Percentiles rank a stretch among this genome's conserved stretches.
phyloP scores from a whole-genome alignment of 2,329 filamentous ascomycete genomes.

The Ceratocystiopsis sp. region DNA sequence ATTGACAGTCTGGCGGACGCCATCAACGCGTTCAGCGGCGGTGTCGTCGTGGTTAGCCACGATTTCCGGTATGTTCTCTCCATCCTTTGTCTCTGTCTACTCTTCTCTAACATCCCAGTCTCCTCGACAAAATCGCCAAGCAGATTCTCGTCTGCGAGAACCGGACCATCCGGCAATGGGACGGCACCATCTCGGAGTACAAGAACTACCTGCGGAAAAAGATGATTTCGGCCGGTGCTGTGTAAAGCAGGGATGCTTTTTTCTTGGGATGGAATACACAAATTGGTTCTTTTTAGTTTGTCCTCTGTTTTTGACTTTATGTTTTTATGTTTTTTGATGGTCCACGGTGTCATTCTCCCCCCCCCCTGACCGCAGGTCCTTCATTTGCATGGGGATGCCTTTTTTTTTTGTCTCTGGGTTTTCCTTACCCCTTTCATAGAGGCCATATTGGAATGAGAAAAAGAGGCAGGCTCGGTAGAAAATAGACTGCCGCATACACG shows the following conservation, averaged over 20 bases:
- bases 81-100: not conserved
- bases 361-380: too few relatives aligned
- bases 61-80: constrained; percentile 68
- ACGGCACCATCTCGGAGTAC: constrained; percentile 81
- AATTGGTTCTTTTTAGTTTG: not conserved
- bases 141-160: constrained; percentile 99
- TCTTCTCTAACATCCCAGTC: constrained; percentile 29
- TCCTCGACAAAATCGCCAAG: constrained; percentile 98
- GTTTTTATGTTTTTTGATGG: not conserved
- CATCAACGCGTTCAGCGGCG: constrained; percentile 89
- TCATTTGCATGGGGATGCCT: too few relatives aligned
- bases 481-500: too few relatives aligned
- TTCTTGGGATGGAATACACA: not conserved
- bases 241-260: constrained; percentile 35
- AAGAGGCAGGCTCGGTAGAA: too few relatives aligned
- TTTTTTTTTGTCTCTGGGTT: too few relatives aligned
- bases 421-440: too few relatives aligned
- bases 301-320: not conserved
- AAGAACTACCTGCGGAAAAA: constrained; percentile 98
- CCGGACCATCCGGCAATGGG: constrained; percentile 82
- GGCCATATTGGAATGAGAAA: too few relatives aligned
- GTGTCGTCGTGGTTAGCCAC: constrained; percentile 96
- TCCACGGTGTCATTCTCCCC: too few relatives aligned
- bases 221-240: constrained; percentile 79
- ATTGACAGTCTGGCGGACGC: constrained; percentile 96